Evolutionary conservation across 2,329 filamentous ascomycete genomes (phyloP), one percentile per base, ranked within the genome.

Genomic region (Curvularia hawaiiensis): DNA sequence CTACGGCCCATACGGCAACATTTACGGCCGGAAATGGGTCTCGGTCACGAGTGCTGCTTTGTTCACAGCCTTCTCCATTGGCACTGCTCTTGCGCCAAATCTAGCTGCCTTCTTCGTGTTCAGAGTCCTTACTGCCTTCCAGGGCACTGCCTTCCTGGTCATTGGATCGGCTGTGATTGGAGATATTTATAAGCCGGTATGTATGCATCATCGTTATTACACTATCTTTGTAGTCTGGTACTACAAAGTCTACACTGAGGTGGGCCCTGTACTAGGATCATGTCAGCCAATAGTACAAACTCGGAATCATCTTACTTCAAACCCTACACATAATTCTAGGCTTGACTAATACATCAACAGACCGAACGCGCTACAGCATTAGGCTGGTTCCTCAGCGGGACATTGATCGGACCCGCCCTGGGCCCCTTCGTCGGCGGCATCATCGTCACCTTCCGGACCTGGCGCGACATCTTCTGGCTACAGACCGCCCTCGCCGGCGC

Each of bases 391-490:
- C 73, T 91, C 39, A 85, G 83, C 0, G 89, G 89, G 0, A 90
- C 88, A 0, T 78, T 92, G 0, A 85, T 91, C 45, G 90, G 90
- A 0, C 90, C 90, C 7, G 72, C 73, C 6, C 41, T 76, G 28
- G 72, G 90, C 1, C 85, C 86, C 0, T 90, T 91, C 66, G 79
- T 92, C 10, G 86, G 90, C 53, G 90, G 90, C 24, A 86, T 92
- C 44, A 90, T 94, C 50, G 88, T 92, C 16, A 92, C 89, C 0
- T 92, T 86, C 74, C 81, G 82, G 7, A 84, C 82, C 2, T 94
- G 90, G 90, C 82, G 89, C 18, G 84, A 85, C 41, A 91, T 92
- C 52, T 92, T 92, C 77, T 92, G 89, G 87, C 79, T 93, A 0
- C 90, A 92, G 69, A 86, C 87, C 0, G 89, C 84, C 0, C 80